These are phyloP conservation scores for Rubia balearica DNA, from an alignment of 305 asterid species.

Conservation along the genomic window DNA sequence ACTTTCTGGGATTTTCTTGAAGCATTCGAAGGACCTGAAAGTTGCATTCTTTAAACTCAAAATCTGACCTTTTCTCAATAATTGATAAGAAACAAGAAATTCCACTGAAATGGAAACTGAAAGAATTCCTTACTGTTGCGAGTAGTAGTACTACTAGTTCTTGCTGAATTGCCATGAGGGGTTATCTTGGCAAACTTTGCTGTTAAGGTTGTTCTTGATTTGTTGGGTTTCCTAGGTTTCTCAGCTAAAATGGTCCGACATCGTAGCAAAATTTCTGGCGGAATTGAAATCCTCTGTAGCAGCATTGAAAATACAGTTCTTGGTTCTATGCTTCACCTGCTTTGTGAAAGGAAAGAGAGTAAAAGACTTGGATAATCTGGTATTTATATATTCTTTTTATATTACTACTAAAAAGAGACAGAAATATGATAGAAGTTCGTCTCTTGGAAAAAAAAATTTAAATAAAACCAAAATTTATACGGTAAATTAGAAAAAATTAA, in stretches of 20 bases:
- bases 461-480: too few species aligned
- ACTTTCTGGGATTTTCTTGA: constrained; percentile 35
- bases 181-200: constrained; percentile 18
- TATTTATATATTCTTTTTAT: too few species aligned
- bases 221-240: constrained; percentile 12
- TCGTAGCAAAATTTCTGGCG: constrained; percentile 16
- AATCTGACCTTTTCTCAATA: neutral
- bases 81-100: neutral
- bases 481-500: too few species aligned
- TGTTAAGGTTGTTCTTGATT: constrained; percentile 10
- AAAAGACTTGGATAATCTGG: neutral
- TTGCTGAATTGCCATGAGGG: constrained; percentile 12
- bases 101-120: neutral
- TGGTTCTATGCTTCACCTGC: neutral
- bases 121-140: constrained; percentile 23
- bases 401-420: too few species aligned
- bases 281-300: constrained; percentile 23
- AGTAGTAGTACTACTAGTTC: constrained; percentile 16
- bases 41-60: neutral
- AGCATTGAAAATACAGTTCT: constrained; percentile 6
- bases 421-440: too few species aligned
- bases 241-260: constrained; percentile 19
- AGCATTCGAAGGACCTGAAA: constrained; percentile 32
- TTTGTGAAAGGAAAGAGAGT: neutral
- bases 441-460: too few species aligned